These are phyloP conservation scores for Didymella sp. DNA, from an alignment of 2,329 filamentous ascomycete genomes.

Conservation along the genomic window DNA sequence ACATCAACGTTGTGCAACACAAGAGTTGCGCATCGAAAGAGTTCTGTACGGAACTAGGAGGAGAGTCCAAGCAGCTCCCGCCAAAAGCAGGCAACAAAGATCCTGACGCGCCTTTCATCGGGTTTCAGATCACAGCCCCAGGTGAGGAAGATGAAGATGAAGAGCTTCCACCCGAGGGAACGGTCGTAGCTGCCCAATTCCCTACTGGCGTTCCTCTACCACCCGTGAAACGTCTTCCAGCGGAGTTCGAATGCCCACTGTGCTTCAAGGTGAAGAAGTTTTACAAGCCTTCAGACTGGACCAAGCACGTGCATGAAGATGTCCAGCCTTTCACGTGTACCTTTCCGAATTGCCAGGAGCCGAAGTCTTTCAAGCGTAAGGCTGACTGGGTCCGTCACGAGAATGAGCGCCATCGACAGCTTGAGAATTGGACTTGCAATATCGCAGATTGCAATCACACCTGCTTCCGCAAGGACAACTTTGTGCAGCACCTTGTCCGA, in stretches of 20 bases:
- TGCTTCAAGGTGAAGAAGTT: slow-evolving; percentile 88
- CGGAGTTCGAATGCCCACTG: slow-evolving; percentile 87
- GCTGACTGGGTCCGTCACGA: slow-evolving; percentile 96
- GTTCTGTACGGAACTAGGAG: slow-evolving; percentile 72
- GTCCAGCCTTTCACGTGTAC: slow-evolving; percentile 93
- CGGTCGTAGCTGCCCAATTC: slow-evolving; percentile 75
- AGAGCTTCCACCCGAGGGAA: slow-evolving; percentile 70
- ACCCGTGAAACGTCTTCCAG: slow-evolving; percentile 76
- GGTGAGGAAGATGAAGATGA: slow-evolving; percentile 68
- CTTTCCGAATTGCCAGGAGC: slow-evolving; percentile 80
- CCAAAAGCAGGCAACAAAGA: slow-evolving; percentile 66
- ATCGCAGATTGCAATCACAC: slow-evolving; percentile 80
- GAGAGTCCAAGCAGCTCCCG: slow-evolving; percentile 68
- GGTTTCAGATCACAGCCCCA: slow-evolving; percentile 63
- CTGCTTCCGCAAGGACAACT: slow-evolving; percentile 90
- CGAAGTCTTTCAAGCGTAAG: slow-evolving; percentile 93
- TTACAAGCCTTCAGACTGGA: slow-evolving; percentile 93
- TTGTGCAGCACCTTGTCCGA: slow-evolving; percentile 87
- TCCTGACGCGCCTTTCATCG: slow-evolving; percentile 62
- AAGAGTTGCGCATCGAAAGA: slow-evolving; percentile 66
- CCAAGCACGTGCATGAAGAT: slow-evolving; percentile 94
- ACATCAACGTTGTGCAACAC: slow-evolving; percentile 66
- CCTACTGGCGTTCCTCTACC: slow-evolving; percentile 82
- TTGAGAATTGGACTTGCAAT: slow-evolving; percentile 91
- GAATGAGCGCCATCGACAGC: slow-evolving; percentile 85